Evolutionary conservation across 208 protist species (phyloP), one percentile per base, ranked within the genome.

Genomic region (Naegleria gruberi): DNA sequence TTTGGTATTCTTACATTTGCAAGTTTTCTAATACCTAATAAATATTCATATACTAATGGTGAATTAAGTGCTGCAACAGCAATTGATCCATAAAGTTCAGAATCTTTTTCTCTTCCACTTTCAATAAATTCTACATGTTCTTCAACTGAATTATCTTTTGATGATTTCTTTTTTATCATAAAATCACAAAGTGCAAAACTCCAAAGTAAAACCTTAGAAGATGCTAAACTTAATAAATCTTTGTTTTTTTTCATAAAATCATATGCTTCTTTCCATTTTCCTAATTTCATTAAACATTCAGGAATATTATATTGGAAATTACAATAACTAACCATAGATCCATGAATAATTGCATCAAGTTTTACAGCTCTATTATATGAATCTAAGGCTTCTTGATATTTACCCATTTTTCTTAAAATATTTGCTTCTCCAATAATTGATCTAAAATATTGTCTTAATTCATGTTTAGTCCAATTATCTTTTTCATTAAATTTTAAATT

Each of bases 221-320:
- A 44, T 23, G 30, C 17, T 6, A 87, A 42, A 19, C 23, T 10
- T 5, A 34, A 55, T 26, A 45, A 30, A 40, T 87, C 43, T 30
- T 87, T 55, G 26, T 87, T 34, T 55, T 87, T 46, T 34, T 87
- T 87, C 8, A 87, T 55, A 87, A 87, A 87, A 6, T 47, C 8
- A 34, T 30, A n/a, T 19, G 83, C 83, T 55, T 87, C 83, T 45
- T 23, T n/a, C 43, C 44, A 87, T 37, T 55, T 87, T 37, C 83
- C 83, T 23, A 87, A n/a, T 55, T 30, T 45, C 12, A 87, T 55
- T 37, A 55, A 55, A 26, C 19, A 34, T 37, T 87, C 83, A 17
- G 83, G 83, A 30, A 87, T 55, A 19, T 55, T 42, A 6, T 26
- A 23, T 41, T 87, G 19, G 43, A 41, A 45, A 34, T 87, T 46